A percentile compares a stretch with the other conserved stretches of the same genome.
Conservation (phyloP, 108 stramenopile species). For the Schizochytrium sp. region DNA sequence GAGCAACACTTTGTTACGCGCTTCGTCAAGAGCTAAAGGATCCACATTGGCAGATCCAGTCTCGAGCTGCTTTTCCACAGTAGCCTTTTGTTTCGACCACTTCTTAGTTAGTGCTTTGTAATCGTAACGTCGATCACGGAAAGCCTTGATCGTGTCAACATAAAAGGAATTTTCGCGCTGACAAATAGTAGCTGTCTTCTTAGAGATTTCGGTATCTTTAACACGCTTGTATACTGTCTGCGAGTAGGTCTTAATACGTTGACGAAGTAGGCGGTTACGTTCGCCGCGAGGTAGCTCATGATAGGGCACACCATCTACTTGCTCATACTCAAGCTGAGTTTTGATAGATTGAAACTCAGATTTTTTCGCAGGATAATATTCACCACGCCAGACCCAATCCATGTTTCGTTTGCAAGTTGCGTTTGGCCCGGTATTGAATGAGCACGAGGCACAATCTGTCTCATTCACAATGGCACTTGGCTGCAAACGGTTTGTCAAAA, state of each 20-base stretch:
- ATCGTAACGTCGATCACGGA: conserved; percentile 98
- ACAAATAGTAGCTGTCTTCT: conserved; percentile 91
- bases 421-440: conserved; percentile 85
- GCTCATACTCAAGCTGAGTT: conserved; percentile 88
- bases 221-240: conserved; percentile 95
- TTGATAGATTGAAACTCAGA: conserved; percentile 87
- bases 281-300: conserved; percentile 83
- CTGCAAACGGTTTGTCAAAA: conserved; percentile 97
- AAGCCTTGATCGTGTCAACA: conserved; percentile 96
- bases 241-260: conserved; percentile 89
- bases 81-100: conserved; percentile 81
- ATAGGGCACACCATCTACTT: conserved; percentile 82
- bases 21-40: conserved; percentile 83
- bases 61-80: conserved; percentile 80
- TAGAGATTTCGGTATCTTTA: conserved; percentile 93
- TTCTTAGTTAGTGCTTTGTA: conserved; percentile 96
- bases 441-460: conserved; percentile 94
- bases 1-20: conserved; percentile 89
- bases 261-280: conserved; percentile 83
- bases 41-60: conserved; percentile 63
- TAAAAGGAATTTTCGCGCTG: conserved; percentile 99
- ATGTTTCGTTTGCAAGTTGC: conserved; percentile 95
- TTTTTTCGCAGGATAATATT: conserved; percentile 88
- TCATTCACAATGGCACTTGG: conserved; percentile 95
- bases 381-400: conserved; percentile 99